Conservation (phyloP, 1,284 basidiomycete genomes). For the Microstroma glucosiphilum region DNA sequence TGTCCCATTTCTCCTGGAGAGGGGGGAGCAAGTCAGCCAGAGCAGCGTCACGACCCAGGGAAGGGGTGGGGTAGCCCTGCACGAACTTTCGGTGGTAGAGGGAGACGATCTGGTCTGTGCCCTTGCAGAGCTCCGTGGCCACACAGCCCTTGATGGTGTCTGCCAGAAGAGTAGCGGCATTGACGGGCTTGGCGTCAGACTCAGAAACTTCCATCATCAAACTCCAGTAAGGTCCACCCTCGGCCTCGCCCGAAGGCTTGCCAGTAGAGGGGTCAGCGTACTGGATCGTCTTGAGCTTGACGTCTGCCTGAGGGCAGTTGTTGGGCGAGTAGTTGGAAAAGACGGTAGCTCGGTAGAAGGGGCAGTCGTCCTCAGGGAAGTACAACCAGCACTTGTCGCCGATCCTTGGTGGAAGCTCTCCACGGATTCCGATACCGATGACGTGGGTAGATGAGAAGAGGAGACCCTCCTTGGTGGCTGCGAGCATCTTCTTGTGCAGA, state of each 20-base stretch:
- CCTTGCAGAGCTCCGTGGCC: slow-evolving; percentile 54
- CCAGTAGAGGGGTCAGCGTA: slow-evolving; percentile 54
- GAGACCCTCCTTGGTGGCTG: slow-evolving; percentile 52
- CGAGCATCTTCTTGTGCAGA: slow-evolving; percentile 51
- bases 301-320: slow-evolving; percentile 54
- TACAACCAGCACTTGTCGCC: slow-evolving; percentile 57
- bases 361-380: slow-evolving; percentile 56
- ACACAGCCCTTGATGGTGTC: slow-evolving; percentile 56
- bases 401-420: slow-evolving; percentile 54
- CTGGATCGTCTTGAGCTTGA: slow-evolving; percentile 54
- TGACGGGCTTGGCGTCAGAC: slow-evolving; percentile 55
- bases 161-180: slow-evolving; percentile 54
- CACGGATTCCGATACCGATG: slow-evolving; percentile 56
- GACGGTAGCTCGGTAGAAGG: slow-evolving; percentile 58
- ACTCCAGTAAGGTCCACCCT: slow-evolving; percentile 55
- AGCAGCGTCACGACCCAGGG: slow-evolving; percentile 54
- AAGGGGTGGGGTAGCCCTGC: slow-evolving; percentile 55
- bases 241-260: slow-evolving; percentile 47
- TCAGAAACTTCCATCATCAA: slow-evolving; percentile 57
- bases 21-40: slow-evolving; percentile 54
- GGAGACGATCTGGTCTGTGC: slow-evolving; percentile 56
- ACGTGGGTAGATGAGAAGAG: slow-evolving; percentile 57
- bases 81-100: slow-evolving; percentile 56
- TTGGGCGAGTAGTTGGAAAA: slow-evolving; percentile 58
- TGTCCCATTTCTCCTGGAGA: slow-evolving; percentile 52